Evolutionary conservation across 768 basidiomycete genomes (phyloP), one percentile per base, ranked within the genome.

Genomic region (Hygrophorus russula): DNA sequence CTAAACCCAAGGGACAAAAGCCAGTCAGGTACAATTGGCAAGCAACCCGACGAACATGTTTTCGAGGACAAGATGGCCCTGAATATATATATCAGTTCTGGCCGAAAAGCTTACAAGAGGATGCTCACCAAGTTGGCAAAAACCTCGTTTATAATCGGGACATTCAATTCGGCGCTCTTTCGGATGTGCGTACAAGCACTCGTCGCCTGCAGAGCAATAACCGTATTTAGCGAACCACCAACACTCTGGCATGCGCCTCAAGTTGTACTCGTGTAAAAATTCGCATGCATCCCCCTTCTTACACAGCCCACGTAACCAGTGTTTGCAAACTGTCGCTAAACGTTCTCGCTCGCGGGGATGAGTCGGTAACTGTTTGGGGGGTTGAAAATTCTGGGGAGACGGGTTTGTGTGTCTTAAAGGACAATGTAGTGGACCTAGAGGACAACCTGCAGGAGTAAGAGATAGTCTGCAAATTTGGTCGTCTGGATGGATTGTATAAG

Each of bases 201-300:
- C 93, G 53, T 94, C 92, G 45, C 96, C 94, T 14, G 92, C 83
- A 18, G 89, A 88, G 60, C 96, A 98, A 62, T 92, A 98, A 12
- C 96, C 96, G 55, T 91, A 93, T 61, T 94, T 96, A 41, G 89
- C 89, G 61, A 81, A 97, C 92, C 92, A 98, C 83, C 91, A 96
- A 56, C 96, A 98, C 59, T 97, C 90, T 5, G 96, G 96, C 93
- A 98, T 98, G 48, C 89, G 82, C 46, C 96, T 69, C 40, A 99
- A 73, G 59, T 98, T 96, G 69, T 97, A 99, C 66, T 98, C 96
- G 64, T 99, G 96, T 58, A 98, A 73, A 62, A 98, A 99, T 66
- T 98, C 96, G 66, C 96, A 99, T 18, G 85, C 82, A 57, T 93
- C 87, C 42, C 92, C 94, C 62, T 98, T 98, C 67, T 98, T 98